Evolutionary conservation across 2,329 filamentous ascomycete genomes (phyloP), one percentile per base, ranked within the genome.

Genomic region (Aspergillus sp.): DNA sequence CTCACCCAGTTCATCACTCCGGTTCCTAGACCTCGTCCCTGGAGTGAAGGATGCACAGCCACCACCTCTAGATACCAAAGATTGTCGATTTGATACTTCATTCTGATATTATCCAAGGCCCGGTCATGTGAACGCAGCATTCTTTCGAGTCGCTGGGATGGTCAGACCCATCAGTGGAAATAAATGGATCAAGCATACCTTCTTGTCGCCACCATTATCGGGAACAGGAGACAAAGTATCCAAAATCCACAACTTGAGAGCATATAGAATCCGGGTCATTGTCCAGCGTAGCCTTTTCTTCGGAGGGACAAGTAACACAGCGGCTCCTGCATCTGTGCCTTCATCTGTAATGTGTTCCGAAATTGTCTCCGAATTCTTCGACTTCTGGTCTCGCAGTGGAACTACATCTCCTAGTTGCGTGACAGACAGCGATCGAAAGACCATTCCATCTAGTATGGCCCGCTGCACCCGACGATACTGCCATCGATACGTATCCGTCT

Each of bases 21-120:
- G 20, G 55, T 52, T 1, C 66, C 67, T 1, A 71, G 39, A 0
- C 68, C 67, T 12, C 67, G 64, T 18, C 64, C 65, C 49, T 70
- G 69, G 1, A 70, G 56, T 6, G 54, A 62, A 12, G 69, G 67
- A 58, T 71, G 68, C 2, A 71, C 67, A 29, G 65, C 68, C 16
- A 71, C 22, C 2, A 71, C 65, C 46, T 70, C 68, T 11, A 69
- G 58, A 56, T 70, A 69, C 68, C 69, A 71, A 16, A 69, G 31
- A 14, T 60, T 51, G 6, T 49, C 12, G 3, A 39, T 20, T 10
- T 31, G 22, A 54, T 64, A 60, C 6, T 24, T 45, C 29, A 22
- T 29, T 7, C 51, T 50, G 4, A 67, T 32, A 4, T 24, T 50
- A 10, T 55, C 26, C 18, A 62, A 26, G 6, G 57, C 36, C 10